Evolutionary conservation across 441 rosid genomes (phyloP).

Genomic region (Populus trichocarpa): DNA sequence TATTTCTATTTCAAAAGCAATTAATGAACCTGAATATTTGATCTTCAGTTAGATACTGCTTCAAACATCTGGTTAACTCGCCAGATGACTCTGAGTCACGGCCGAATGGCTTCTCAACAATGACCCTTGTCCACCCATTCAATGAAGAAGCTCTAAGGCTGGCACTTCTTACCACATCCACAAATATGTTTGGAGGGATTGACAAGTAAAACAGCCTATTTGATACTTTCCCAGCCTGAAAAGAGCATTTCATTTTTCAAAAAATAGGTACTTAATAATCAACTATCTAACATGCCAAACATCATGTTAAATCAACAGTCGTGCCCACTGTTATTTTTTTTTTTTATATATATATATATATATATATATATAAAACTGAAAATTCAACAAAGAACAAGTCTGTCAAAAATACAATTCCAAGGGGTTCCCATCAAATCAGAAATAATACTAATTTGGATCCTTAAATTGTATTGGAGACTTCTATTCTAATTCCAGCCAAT

Average conservation of each 20-base stretch:
- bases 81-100: slow-evolving; percentile 78
- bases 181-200: slow-evolving; percentile 81
- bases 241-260: slow-evolving; percentile 9
- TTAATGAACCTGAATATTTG: slow-evolving; percentile 77
- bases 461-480: neutral
- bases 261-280: neutral
- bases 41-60: slow-evolving; percentile 74
- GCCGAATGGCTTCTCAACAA: slow-evolving; percentile 94
- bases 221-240: slow-evolving; percentile 66
- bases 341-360: neutral
- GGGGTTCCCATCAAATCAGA: neutral
- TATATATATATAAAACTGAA: neutral
- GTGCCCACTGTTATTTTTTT: neutral
- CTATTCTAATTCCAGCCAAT: neutral
- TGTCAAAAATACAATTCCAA: neutral
- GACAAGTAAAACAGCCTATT: slow-evolving; percentile 86
- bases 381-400: neutral
- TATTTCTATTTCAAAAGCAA: neutral
- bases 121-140: slow-evolving; percentile 87
- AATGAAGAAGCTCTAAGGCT: slow-evolving; percentile 61
- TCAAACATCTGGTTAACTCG: slow-evolving; percentile 70
- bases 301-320: neutral
- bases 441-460: neutral
- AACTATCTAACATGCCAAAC: neutral
- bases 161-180: slow-evolving; percentile 78